phyloP scores from a whole-genome alignment of 2,329 filamentous ascomycete species.

The Rutstroemia sp. region DNA sequence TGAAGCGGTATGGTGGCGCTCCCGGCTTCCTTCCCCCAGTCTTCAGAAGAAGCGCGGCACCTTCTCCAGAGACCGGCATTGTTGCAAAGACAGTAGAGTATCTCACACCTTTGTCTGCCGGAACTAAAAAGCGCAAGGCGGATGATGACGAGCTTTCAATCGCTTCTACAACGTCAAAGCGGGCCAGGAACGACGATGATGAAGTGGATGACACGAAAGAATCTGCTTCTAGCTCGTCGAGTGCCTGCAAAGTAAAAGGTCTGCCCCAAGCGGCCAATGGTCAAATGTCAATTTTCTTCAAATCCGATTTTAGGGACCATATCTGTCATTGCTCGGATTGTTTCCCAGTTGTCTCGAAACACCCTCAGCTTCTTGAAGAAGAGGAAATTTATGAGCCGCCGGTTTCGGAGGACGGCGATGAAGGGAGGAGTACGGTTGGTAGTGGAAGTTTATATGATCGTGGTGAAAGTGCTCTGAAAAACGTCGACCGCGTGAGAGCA shows the following conservation, averaged over 20 bases:
- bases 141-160: slow-evolving; percentile 37
- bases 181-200: slow-evolving; percentile 33
- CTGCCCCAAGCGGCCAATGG: slow-evolving; percentile 50
- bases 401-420: slow-evolving; percentile 57
- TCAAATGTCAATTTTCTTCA: slow-evolving; percentile 76
- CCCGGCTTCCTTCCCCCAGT: slow-evolving; percentile 73
- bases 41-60: slow-evolving; percentile 36
- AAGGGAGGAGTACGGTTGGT: slow-evolving; percentile 52
- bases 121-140: slow-evolving; percentile 59
- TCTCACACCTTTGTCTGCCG: slow-evolving; percentile 10
- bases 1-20: slow-evolving; percentile 78
- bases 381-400: slow-evolving; percentile 93
- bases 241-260: slow-evolving; percentile 50
- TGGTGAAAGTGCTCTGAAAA: slow-evolving; percentile 85
- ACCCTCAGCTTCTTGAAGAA: slow-evolving; percentile 83
- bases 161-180: slow-evolving; percentile 40
- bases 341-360: slow-evolving; percentile 61
- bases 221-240: slow-evolving; percentile 2
- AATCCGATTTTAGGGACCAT: slow-evolving; percentile 67
- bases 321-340: slow-evolving; percentile 80
- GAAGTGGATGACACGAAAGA: background rate
- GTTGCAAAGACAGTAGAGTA: slow-evolving; percentile 19
- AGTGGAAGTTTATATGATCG: slow-evolving; percentile 82
- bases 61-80: slow-evolving; percentile 26
- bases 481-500: slow-evolving; percentile 84